A percentile compares a stretch with the other conserved stretches of the same genome.
phyloP scores from a whole-genome alignment of 169 alveolate genomes.

The Sarcocystis neurona region DNA sequence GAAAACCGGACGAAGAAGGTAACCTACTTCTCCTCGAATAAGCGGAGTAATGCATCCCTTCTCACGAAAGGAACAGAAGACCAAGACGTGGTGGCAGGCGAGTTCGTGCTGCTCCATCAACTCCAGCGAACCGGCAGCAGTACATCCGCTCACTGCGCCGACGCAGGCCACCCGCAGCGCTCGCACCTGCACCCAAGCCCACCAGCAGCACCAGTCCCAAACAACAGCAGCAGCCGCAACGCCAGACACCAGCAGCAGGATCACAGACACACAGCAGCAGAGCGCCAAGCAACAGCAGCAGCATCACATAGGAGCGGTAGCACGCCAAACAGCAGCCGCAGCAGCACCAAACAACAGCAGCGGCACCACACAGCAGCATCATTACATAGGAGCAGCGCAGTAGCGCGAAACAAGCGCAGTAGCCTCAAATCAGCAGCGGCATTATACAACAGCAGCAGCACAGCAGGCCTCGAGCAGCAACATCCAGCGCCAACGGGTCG shows the following conservation, averaged over 20 bases:
- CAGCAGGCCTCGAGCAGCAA: no score
- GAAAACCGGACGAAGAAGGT: no score
- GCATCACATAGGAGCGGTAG: no score
- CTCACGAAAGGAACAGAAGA: slow-evolving; percentile 56
- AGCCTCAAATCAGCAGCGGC: neutral
- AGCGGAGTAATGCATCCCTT: slow-evolving; percentile 60
- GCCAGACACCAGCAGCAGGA: neutral
- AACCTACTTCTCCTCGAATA: slow-evolving; percentile 47
- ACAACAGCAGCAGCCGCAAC: neutral
- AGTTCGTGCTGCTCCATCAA: slow-evolving; percentile 53
- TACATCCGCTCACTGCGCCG: slow-evolving; percentile 57
- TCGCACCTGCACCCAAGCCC: slow-evolving; percentile 16
- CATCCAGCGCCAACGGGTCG: no score
- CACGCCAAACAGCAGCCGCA: no score
- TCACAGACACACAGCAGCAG: neutral
- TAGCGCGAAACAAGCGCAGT: neutral
- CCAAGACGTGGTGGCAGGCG: slow-evolving; percentile 45
- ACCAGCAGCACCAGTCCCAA: neutral
- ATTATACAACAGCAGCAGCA: no score
- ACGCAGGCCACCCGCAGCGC: slow-evolving; percentile 58
- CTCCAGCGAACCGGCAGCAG: slow-evolving; percentile 40
- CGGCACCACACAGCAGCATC: neutral
- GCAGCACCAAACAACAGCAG: no score
- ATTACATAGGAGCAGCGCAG: neutral
- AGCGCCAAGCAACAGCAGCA: neutral